phyloP scores from a whole-genome alignment of 495 filamentous ascomycete genomes.

The Amphirosellinia nigrospora region DNA sequence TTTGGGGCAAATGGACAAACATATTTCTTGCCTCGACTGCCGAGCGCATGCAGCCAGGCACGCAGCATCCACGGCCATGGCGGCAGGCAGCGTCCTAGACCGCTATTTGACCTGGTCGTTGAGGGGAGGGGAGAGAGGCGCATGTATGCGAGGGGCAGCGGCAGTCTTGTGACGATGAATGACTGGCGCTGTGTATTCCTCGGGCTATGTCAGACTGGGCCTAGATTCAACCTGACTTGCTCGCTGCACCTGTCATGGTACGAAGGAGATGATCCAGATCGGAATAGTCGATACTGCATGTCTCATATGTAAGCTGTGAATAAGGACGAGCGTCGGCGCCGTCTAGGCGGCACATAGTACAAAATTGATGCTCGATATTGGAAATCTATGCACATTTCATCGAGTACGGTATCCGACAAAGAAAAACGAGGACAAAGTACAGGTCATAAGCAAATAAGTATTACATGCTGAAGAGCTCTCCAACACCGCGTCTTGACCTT shows the following conservation, averaged over 20 bases:
- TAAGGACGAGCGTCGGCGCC: background rate
- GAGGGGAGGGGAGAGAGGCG: background rate
- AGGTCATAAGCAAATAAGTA: slow-evolving; percentile 50
- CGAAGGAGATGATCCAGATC: background rate
- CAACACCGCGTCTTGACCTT: slow-evolving; percentile 20
- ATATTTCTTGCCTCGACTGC: slow-evolving; percentile 33
- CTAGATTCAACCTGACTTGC: background rate
- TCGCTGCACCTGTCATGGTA: background rate
- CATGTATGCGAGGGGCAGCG: slow-evolving; percentile 12
- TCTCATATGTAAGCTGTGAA: background rate
- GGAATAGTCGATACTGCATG: background rate
- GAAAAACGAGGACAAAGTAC: slow-evolving; percentile 42
- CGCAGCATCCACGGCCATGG: slow-evolving; percentile 11
- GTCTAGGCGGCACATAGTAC: background rate
- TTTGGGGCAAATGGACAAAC: background rate
- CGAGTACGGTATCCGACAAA: slow-evolving; percentile 41
- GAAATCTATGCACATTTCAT: slow-evolving; percentile 39
- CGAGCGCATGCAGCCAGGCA: background rate
- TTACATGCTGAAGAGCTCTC: slow-evolving; percentile 56
- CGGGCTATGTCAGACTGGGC: background rate
- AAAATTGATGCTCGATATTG: slow-evolving; percentile 15
- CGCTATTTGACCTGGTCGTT: slow-evolving; percentile 16
- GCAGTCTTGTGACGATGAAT: slow-evolving; percentile 5
- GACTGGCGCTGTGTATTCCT: background rate
- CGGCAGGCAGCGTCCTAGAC: slow-evolving; percentile 14